phyloP scores from a whole-genome alignment of 2,329 filamentous ascomycete genomes.

The Arthrobotrys sphaeroides region DNA sequence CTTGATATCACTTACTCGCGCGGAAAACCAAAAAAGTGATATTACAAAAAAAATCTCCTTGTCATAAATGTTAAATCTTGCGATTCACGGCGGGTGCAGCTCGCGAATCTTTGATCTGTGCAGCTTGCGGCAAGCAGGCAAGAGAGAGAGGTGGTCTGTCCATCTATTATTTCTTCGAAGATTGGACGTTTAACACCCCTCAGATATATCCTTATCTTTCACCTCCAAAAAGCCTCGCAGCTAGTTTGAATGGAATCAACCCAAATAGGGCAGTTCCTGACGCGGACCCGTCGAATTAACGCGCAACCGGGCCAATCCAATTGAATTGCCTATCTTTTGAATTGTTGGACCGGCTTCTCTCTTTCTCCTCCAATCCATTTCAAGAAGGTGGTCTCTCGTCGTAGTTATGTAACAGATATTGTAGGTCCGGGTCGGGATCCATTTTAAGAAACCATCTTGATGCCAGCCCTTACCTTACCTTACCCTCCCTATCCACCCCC shows the following conservation, averaged over 20 bases:
- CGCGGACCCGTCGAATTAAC: slow-evolving; percentile 5
- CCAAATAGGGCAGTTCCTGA: slow-evolving; percentile 17
- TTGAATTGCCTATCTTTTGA: slow-evolving; percentile 1
- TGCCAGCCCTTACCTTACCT: background rate
- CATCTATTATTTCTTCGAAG: slow-evolving; percentile 12
- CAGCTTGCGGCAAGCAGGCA: background rate
- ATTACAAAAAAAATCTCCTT: slow-evolving; percentile 11
- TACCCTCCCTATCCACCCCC: background rate
- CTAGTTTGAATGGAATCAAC: background rate
- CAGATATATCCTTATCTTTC: slow-evolving; percentile 13
- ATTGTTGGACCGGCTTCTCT: background rate
- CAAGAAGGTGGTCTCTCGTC: slow-evolving; percentile 40
- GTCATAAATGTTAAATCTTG: slow-evolving; percentile 10
- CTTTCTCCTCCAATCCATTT: slow-evolving; percentile 19
- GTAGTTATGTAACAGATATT: slow-evolving; percentile 44
- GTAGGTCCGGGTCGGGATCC: background rate
- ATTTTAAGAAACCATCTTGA: slow-evolving; percentile 17
- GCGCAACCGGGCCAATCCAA: background rate
- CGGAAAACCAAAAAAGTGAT: background rate
- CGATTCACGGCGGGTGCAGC: slow-evolving; percentile 1
- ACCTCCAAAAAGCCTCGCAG: background rate
- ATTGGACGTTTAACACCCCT: background rate
- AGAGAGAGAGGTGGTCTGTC: background rate
- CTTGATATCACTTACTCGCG: slow-evolving; percentile 18
- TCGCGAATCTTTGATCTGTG: slow-evolving; percentile 31